phyloP scores from a whole-genome alignment of 2,329 filamentous ascomycete species.

The Pestalotiopsis sp. region DNA sequence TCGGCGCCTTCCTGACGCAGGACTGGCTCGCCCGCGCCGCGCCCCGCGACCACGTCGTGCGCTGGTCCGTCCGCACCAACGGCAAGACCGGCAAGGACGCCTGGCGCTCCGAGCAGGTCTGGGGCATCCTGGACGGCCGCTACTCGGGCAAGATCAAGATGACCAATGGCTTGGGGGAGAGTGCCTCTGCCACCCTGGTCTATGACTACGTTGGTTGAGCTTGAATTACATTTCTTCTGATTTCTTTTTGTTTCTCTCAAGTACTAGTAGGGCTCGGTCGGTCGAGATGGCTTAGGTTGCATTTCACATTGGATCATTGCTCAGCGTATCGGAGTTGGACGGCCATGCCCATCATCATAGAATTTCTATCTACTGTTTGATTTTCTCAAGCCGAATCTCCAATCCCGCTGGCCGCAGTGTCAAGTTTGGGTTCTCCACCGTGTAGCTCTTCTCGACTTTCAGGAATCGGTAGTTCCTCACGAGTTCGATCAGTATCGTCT shows the following conservation, averaged over 20 bases:
- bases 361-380: background rate
- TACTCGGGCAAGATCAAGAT: background rate
- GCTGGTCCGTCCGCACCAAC: background rate
- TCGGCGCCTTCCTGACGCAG: background rate
- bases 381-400: background rate
- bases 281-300: background rate
- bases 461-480: constrained; percentile 13
- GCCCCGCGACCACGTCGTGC: background rate
- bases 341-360: background rate
- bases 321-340: background rate
- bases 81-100: background rate
- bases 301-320: background rate
- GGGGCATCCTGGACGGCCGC: background rate
- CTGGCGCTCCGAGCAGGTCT: constrained; percentile 4
- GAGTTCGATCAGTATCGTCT: constrained; percentile 21
- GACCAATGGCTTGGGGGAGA: background rate
- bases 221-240: background rate
- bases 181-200: background rate
- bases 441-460: constrained; percentile 2
- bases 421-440: constrained; percentile 6
- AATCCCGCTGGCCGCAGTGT: constrained; percentile 1
- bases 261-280: background rate
- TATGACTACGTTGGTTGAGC: background rate
- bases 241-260: background rate
- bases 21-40: background rate